Evolutionary conservation across 2,329 filamentous ascomycete genomes (phyloP).

Genomic region (Cladosporium oxysporum): DNA sequence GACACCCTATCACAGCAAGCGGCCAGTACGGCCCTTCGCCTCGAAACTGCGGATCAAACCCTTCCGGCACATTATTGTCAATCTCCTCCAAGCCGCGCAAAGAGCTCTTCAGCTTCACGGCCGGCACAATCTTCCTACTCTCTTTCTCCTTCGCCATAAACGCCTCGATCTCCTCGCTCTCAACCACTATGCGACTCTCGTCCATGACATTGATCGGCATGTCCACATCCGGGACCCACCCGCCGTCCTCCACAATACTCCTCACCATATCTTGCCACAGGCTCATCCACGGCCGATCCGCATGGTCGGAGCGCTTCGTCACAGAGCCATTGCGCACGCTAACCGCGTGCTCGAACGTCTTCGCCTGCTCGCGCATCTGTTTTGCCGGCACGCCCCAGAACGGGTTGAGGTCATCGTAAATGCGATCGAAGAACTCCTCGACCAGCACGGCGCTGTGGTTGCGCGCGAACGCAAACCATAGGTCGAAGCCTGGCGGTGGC

Average conservation of each 20-base stretch:
- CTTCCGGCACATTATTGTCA: constrained; percentile 29
- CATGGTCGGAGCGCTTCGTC: constrained; percentile 34
- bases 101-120: constrained; percentile 33
- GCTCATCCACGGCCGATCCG: constrained; percentile 41
- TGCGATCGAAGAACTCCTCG: constrained; percentile 55
- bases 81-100: constrained; percentile 33
- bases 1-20: constrained; percentile 45
- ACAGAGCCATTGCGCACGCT: constrained; percentile 44
- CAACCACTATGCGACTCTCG: constrained; percentile 49
- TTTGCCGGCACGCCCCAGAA: constrained; percentile 51
- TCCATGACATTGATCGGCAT: constrained; percentile 54
- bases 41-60: constrained; percentile 37
- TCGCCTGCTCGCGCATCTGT: constrained; percentile 45
- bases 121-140: constrained; percentile 34
- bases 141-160: constrained; percentile 40
- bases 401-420: constrained; percentile 52
- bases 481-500: constrained; percentile 53
- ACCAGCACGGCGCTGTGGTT: constrained; percentile 46
- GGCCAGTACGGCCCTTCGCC: constrained; percentile 45
- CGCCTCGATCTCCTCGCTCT: constrained; percentile 48
- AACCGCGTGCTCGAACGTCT: constrained; percentile 41
- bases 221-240: constrained; percentile 48
- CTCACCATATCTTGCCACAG: constrained; percentile 45
- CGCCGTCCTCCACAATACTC: constrained; percentile 36
- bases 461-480: constrained; percentile 50